These are phyloP conservation scores for Eucalyptus erythrocorys DNA, from an alignment of 345 rosid species.

Conservation along the genomic window DNA sequence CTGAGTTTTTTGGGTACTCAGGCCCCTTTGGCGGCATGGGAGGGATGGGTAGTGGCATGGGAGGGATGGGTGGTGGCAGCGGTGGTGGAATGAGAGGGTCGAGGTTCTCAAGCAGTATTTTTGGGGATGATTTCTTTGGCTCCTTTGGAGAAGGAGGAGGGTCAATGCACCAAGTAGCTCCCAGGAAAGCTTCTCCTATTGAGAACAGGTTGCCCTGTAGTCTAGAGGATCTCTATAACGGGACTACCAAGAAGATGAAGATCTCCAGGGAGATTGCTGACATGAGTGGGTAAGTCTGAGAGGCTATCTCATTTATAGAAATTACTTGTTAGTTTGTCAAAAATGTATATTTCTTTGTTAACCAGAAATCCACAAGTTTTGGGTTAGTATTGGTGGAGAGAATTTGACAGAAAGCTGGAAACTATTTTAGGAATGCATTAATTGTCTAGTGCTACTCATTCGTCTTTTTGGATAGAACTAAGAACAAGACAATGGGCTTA, in stretches of 20 bases:
- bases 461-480: not conserved
- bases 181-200: slow-evolving; percentile 51
- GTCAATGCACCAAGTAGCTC: not conserved
- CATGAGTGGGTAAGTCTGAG: slow-evolving; percentile 44
- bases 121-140: slow-evolving; percentile 57
- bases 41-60: slow-evolving; percentile 20
- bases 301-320: not conserved
- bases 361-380: not conserved
- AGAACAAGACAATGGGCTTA: not conserved
- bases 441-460: not conserved
- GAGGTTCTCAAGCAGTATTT: slow-evolving; percentile 41
- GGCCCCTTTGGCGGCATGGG: slow-evolving; percentile 47
- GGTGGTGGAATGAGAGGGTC: slow-evolving; percentile 22
- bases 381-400: not conserved
- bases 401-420: not conserved
- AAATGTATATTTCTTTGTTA: not conserved
- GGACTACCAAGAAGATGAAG: slow-evolving; percentile 78
- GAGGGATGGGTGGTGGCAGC: slow-evolving; percentile 11
- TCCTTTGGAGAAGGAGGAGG: slow-evolving; percentile 35
- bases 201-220: slow-evolving; percentile 53
- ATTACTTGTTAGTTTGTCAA: not conserved
- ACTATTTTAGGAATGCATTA: not conserved
- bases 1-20: slow-evolving; percentile 61
- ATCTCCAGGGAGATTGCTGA: slow-evolving; percentile 73
- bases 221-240: slow-evolving; percentile 73